These are phyloP conservation scores for Trametes coccinea DNA, from an alignment of 768 basidiomycete species.

Conservation along the genomic window DNA sequence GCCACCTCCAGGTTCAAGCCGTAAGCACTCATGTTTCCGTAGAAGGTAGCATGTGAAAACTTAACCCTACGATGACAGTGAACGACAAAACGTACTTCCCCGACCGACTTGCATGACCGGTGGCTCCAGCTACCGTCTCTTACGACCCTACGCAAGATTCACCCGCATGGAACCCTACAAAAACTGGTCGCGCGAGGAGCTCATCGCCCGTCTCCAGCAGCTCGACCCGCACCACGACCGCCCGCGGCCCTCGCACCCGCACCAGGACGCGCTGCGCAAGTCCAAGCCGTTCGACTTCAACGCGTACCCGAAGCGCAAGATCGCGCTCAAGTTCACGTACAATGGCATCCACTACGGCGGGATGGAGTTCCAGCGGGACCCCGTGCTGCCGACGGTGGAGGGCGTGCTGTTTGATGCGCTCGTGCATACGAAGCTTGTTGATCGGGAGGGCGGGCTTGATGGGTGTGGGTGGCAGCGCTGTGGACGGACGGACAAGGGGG, in stretches of 20 bases:
- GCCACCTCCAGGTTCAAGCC: no score
- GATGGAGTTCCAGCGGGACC: constrained; percentile 74
- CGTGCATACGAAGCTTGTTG: constrained; percentile 74
- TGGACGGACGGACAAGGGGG: constrained; percentile 93
- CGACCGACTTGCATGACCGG: constrained; percentile 31
- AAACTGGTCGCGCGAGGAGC: constrained; percentile 63
- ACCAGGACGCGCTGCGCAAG: constrained; percentile 25
- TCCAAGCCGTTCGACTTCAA: constrained; percentile 61
- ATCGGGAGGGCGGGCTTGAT: constrained; percentile 69
- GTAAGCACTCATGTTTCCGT: no score
- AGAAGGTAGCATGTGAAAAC: no score
- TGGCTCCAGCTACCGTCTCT: constrained; percentile 36
- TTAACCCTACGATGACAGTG: no score
- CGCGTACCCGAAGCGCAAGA: constrained; percentile 76
- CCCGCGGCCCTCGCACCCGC: constrained; percentile 14
- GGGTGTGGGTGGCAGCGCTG: constrained; percentile 91
- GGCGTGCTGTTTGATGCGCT: constrained; percentile 81
- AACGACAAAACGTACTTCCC: neutral
- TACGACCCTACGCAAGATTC: constrained; percentile 26
- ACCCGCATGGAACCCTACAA: constrained; percentile 47
- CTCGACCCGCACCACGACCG: constrained; percentile 44
- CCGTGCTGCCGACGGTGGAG: constrained; percentile 88
- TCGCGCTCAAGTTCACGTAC: constrained; percentile 92
- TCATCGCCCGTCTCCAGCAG: constrained; percentile 62
- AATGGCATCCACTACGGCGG: constrained; percentile 92